phyloP scores from a whole-genome alignment of 1,284 basidiomycete species.

The Porogramme epimiltina region DNA sequence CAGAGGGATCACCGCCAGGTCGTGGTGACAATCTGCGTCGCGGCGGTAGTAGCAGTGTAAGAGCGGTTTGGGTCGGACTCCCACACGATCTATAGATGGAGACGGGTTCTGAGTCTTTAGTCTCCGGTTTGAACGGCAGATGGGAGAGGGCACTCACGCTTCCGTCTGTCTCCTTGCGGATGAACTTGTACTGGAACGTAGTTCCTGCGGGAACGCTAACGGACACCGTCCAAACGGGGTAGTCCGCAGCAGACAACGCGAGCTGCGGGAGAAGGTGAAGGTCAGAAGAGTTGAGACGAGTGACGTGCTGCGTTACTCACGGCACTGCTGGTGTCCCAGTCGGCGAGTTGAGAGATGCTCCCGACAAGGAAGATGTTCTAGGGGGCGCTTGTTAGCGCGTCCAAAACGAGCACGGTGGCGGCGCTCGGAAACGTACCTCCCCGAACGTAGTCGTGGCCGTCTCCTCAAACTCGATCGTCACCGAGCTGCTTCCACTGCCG shows the following conservation, averaged over 20 bases:
- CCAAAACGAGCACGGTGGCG: too few relatives aligned
- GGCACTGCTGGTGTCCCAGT: slow-evolving; percentile 48
- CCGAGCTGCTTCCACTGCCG: slow-evolving; percentile 25
- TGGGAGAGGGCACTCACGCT: slow-evolving; percentile 34
- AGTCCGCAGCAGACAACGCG: slow-evolving; percentile 51
- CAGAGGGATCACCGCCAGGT: slow-evolving; percentile 24
- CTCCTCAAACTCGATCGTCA: slow-evolving; percentile 52
- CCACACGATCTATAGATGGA: slow-evolving; percentile 45
- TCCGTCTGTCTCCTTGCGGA: slow-evolving; percentile 56
- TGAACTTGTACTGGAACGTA: slow-evolving; percentile 61
- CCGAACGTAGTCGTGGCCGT: slow-evolving; percentile 57
- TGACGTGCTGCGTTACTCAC: slow-evolving; percentile 34
- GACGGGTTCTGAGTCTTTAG: too few relatives aligned
- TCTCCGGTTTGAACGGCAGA: too few relatives aligned
- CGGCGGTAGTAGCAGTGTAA: slow-evolving; percentile 41
- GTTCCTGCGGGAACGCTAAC: slow-evolving; percentile 50
- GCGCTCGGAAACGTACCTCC: slow-evolving; percentile 43
- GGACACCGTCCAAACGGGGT: slow-evolving; percentile 58
- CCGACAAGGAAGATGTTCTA: slow-evolving; percentile 64
- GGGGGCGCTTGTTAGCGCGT: not conserved
- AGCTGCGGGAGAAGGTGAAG: slow-evolving; percentile 37
- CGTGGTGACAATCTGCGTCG: slow-evolving; percentile 37
- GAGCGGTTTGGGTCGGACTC: slow-evolving; percentile 61
- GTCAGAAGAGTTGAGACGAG: too few relatives aligned
- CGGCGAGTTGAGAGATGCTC: slow-evolving; percentile 53